Evolutionary conservation across 768 basidiomycete species (phyloP).

Genomic region (Auriscalpium microsporum): DNA sequence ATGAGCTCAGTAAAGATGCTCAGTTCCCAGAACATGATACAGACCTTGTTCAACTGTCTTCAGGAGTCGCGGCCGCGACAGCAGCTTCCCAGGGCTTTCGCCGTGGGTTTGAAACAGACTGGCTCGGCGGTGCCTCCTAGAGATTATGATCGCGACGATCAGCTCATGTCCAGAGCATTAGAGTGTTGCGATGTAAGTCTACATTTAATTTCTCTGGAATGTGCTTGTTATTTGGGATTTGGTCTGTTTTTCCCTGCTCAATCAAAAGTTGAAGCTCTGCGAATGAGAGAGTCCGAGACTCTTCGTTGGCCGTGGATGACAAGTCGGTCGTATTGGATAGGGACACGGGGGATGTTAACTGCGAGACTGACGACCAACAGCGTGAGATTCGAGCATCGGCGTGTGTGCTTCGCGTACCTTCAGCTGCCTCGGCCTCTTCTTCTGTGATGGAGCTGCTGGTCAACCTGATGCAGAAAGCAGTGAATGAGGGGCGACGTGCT

Average conservation of each 20-base stretch:
- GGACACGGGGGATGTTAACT: too few species aligned
- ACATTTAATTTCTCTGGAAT: conserved; percentile 66
- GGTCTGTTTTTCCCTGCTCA: conserved; percentile 58
- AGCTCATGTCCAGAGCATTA: background rate
- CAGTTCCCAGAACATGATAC: too few species aligned
- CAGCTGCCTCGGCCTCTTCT: conserved; percentile 17
- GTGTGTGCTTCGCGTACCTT: background rate
- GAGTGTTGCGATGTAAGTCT: conserved; percentile 14
- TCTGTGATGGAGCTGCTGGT: conserved; percentile 21
- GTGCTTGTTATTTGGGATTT: conserved; percentile 71
- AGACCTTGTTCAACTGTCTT: too few species aligned
- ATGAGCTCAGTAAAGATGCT: too few species aligned
- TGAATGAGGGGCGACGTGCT: too few species aligned
- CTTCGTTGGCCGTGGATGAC: background rate
- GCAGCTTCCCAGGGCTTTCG: conserved; percentile 64
- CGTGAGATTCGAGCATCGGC: background rate
- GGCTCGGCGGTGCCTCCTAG: conserved; percentile 49
- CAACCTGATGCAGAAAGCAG: conserved; percentile 20
- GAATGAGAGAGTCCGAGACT: conserved; percentile 47
- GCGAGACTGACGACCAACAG: background rate
- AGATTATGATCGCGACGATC: background rate
- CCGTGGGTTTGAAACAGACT: conserved; percentile 39
- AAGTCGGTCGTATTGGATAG: background rate
- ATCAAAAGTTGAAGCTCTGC: conserved; percentile 63
- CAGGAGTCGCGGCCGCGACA: too few species aligned